Evolutionary conservation across 2,329 filamentous ascomycete genomes (phyloP).

Genomic region (Nannizziopsis barbatae): DNA sequence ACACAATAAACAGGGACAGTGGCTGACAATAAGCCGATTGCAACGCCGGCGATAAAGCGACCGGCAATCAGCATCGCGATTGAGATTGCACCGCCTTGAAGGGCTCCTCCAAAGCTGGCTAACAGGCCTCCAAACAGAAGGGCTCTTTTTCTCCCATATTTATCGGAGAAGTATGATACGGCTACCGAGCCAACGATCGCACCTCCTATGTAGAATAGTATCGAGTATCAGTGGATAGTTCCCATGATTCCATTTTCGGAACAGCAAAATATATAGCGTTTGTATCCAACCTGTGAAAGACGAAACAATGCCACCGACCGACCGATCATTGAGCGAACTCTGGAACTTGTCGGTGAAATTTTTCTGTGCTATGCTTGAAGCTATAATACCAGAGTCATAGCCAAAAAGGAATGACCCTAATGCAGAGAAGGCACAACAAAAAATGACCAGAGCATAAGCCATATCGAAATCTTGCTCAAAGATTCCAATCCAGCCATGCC

Average conservation of each 20-base stretch:
- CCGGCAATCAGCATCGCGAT: constrained; percentile 41
- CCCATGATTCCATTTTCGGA: not conserved
- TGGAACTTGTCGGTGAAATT: constrained; percentile 26
- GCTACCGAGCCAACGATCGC: constrained; percentile 30
- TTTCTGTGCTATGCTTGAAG: constrained; percentile 27
- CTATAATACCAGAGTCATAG: constrained; percentile 36
- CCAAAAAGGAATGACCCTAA: constrained; percentile 41
- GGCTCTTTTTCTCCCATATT: constrained; percentile 24
- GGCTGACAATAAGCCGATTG: constrained; percentile 40
- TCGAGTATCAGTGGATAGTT: not conserved
- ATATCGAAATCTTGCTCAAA: constrained; percentile 12
- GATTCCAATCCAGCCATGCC: not conserved
- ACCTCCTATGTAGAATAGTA: constrained; percentile 21
- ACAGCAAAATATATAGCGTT: not conserved
- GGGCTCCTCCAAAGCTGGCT: constrained; percentile 24
- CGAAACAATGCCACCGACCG: constrained; percentile 31
- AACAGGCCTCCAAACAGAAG: constrained; percentile 28
- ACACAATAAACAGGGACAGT: constrained; percentile 40
- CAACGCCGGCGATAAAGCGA: constrained; percentile 41
- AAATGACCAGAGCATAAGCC: constrained; percentile 24
- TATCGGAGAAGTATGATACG: constrained; percentile 27
- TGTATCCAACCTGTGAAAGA: constrained; percentile 26
- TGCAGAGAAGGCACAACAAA: constrained; percentile 35
- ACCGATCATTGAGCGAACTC: constrained; percentile 24
- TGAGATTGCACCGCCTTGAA: constrained; percentile 29